Base-by-base conservation (phyloP, 2,329 filamentous ascomycete genomes). In the Cercospora nicotianae region DNA sequence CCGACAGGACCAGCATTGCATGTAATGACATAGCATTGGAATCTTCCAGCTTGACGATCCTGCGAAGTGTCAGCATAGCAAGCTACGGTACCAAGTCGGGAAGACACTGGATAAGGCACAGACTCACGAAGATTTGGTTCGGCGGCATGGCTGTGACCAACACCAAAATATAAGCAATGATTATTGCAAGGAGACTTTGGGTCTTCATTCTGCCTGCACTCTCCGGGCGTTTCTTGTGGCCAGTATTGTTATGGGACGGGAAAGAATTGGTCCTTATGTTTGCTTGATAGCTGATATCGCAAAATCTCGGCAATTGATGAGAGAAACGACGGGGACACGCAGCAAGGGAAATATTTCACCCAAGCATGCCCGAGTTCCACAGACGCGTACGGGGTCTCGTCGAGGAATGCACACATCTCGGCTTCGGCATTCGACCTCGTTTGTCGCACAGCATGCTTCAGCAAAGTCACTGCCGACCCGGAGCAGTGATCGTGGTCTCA, bases 1-100 rank as follows among this genome's bases (percentile, higher is more conserved):
- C 60, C 42, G 26, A 7, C 8, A 2, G 60, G 20, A 12, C 42
- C 60, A 20, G 36, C 26, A 20, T 51, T 51, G 39, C 60, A 62
- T 26, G 60, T 62, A 10, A 62, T 51, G 16, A 48, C 39, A 48
- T 62, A 62, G 60, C 60, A 62, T 48, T 62, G 36, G 39, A 62
- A 62, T 12, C 42, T 36, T 6, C 60, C 60, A 31, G 58, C 58
- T 42, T 60, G 58, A 12, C 60, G 60, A 16, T 30, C n/a, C 60
- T 48, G 36, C 55, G n/a, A 20, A 33, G 28, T 59, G 55, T 31
- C 18, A 59, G 55, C n/a, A 31, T 1, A 4, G 5, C 9, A n/a
- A 36, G 2, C n/a, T 1, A 3, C 10, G 4, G 7, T 3, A 1
- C 5, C 30, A 16, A 33, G 28, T 20, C 28, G 2, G 12, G 6